Evolutionary conservation across 345 rosid species (phyloP).

Genomic region (Zanthoxylum bungeanum): DNA sequence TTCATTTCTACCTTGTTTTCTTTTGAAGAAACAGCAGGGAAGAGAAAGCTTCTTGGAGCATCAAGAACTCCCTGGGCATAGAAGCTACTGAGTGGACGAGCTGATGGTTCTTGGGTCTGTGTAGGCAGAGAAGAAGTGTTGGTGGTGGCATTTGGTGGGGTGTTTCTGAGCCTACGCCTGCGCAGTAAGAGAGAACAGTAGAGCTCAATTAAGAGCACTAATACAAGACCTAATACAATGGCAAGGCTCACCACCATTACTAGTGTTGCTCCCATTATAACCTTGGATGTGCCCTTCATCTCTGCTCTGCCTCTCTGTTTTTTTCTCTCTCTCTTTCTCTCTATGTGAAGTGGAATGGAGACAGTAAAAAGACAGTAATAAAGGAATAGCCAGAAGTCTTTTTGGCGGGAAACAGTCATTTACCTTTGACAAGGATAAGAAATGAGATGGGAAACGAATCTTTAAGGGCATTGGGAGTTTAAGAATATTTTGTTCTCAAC

Average conservation of each 20-base stretch:
- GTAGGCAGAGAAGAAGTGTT: constrained; percentile 19
- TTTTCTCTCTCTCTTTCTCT: too few species aligned
- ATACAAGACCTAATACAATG: constrained; percentile 63
- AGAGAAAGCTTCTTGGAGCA: constrained; percentile 54
- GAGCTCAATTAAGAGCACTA: constrained; percentile 77
- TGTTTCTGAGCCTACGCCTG: constrained; percentile 26
- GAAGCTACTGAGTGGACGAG: constrained; percentile 41
- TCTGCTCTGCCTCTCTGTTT: too few species aligned
- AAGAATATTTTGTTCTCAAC: constrained; percentile 19
- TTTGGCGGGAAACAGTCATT: constrained; percentile 43
- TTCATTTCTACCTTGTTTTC: constrained; percentile 10
- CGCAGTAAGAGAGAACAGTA: constrained; percentile 77
- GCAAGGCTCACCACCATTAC: constrained; percentile 76
- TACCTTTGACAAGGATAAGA: constrained; percentile 17
- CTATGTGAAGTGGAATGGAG: background rate
- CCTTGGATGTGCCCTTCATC: constrained; percentile 78
- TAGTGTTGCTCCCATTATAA: constrained; percentile 85
- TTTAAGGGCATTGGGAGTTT: constrained; percentile 24
- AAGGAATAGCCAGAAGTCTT: background rate
- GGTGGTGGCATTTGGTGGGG: constrained; percentile 25
- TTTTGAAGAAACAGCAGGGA: constrained; percentile 30
- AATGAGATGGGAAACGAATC: constrained; percentile 20
- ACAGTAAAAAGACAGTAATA: constrained; percentile 12
- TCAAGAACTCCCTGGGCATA: constrained; percentile 64
- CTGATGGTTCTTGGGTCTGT: constrained; percentile 13